These are phyloP conservation scores for Phytophthora sojae DNA, from an alignment of 352 stramenopile genomes.

Conservation along the genomic window DNA sequence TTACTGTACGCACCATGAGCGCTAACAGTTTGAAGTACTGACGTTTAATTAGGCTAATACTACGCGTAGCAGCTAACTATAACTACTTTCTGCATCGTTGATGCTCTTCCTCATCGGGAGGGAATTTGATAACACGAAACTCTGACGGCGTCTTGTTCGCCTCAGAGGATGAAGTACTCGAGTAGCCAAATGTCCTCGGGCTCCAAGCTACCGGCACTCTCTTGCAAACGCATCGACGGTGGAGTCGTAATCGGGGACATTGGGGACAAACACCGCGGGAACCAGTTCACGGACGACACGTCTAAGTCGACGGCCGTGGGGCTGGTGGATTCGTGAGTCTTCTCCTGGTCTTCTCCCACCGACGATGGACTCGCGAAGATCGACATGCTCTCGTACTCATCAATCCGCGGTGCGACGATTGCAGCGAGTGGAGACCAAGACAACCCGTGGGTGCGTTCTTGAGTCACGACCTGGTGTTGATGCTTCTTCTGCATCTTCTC, in stretches of 20 bases:
- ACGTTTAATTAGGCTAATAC: conserved; percentile 18
- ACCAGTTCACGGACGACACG: conserved; percentile 20
- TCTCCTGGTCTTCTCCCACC: conserved; percentile 1
- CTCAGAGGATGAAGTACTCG: conserved; percentile 80
- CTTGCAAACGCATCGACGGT: conserved; percentile 9
- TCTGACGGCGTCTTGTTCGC: neutral
- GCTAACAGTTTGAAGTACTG: conserved; percentile 3
- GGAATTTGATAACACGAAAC: conserved; percentile 18
- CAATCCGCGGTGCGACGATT: conserved; percentile 14
- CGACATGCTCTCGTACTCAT: conserved; percentile 13
- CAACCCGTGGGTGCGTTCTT: neutral
- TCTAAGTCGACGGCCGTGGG: conserved; percentile 41
- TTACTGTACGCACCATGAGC: too few relatives aligned
- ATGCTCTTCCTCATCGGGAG: conserved; percentile 12
- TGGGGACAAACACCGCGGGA: conserved; percentile 11
- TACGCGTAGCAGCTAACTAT: neutral
- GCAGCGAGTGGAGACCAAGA: conserved; percentile 24
- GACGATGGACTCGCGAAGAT: conserved; percentile 4
- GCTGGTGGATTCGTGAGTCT: conserved; percentile 31
- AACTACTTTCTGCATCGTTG: conserved; percentile 12
- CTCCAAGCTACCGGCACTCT: conserved; percentile 16
- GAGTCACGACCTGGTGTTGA: neutral
- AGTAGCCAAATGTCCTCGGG: conserved; percentile 70
- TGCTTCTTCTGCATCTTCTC: conserved; percentile 28
- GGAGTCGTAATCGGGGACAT: conserved; percentile 12